These are phyloP conservation scores for Myxozyma mucilagina DNA, from an alignment of 805 yeast species.

Conservation along the genomic window DNA sequence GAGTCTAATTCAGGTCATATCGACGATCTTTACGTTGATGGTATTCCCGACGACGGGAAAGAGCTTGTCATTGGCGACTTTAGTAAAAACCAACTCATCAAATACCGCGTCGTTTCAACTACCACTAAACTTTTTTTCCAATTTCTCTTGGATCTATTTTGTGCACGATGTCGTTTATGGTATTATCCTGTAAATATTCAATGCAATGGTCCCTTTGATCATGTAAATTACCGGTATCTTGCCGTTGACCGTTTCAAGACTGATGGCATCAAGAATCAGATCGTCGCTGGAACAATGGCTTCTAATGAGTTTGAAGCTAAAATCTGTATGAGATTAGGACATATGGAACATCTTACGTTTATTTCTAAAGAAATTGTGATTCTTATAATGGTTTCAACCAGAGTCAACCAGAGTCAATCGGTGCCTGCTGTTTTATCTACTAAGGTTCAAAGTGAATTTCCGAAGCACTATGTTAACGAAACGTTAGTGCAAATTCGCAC, in stretches of 20 bases:
- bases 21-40: slow-evolving; percentile 30
- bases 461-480: slow-evolving; percentile 82
- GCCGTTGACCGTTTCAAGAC: slow-evolving; percentile 71
- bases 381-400: slow-evolving; percentile 60
- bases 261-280: slow-evolving; percentile 57
- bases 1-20: slow-evolving; percentile 9
- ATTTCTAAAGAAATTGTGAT: too few species aligned
- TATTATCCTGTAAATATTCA: slow-evolving; percentile 89
- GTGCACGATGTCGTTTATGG: slow-evolving; percentile 97
- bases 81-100: slow-evolving; percentile 78
- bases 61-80: slow-evolving; percentile 79
- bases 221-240: slow-evolving; percentile 78
- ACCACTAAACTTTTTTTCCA: slow-evolving; percentile 61
- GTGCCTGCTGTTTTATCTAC: slow-evolving; percentile 52
- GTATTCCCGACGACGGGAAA: slow-evolving; percentile 6
- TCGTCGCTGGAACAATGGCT: slow-evolving; percentile 60
- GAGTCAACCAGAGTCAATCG: slow-evolving; percentile 63
- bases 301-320: slow-evolving; percentile 62
- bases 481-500: slow-evolving; percentile 86
- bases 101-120: slow-evolving; percentile 43
- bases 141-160: slow-evolving; percentile 96
- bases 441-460: slow-evolving; percentile 50
- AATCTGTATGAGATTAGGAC: slow-evolving; percentile 74
- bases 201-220: slow-evolving; percentile 81
- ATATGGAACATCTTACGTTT: slow-evolving; percentile 96